Percentiles rank a stretch among this genome's conserved stretches.
These are phyloP conservation scores for Pisolithus marmoratus DNA, from an alignment of 768 basidiomycete genomes.

Conservation along the genomic window DNA sequence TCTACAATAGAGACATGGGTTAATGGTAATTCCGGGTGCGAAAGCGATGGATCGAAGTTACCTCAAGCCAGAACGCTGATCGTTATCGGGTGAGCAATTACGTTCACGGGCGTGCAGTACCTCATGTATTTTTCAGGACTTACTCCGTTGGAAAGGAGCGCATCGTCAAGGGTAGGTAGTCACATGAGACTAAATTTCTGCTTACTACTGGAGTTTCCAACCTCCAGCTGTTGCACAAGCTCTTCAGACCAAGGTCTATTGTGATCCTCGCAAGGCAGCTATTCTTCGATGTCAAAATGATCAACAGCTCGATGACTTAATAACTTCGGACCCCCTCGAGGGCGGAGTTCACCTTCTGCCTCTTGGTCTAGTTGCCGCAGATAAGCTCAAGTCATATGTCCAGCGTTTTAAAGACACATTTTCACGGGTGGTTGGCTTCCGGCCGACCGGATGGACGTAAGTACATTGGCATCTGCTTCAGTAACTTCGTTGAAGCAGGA, in stretches of 20 bases:
- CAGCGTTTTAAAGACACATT: conserved; percentile 69
- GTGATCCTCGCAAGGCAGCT: conserved; percentile 76
- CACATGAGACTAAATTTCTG: not conserved
- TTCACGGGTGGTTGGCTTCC: conserved; percentile 69
- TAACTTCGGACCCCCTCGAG: conserved; percentile 70
- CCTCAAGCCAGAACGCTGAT: conserved; percentile 44
- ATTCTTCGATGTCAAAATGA: conserved; percentile 85
- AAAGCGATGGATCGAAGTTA: conserved; percentile 31
- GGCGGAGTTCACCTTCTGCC: conserved; percentile 86
- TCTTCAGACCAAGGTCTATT: conserved; percentile 78
- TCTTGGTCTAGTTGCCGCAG: conserved; percentile 65
- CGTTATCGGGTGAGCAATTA: conserved; percentile 59
- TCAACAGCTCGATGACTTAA: conserved; percentile 68
- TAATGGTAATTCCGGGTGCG: conserved; percentile 18
- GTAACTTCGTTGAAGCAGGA: not conserved
- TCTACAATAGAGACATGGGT: conserved; percentile 52
- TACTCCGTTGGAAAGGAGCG: conserved; percentile 98
- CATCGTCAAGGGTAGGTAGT: conserved; percentile 77
- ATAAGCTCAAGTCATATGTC: conserved; percentile 72
- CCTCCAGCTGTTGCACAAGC: conserved; percentile 75
- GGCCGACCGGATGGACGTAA: conserved; percentile 96
- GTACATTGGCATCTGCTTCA: conserved; percentile 25
- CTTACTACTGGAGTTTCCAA: not conserved
- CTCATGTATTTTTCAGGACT: conserved; percentile 47
- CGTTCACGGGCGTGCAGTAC: not conserved